Evolutionary conservation across 306 rosid species (phyloP).

Genomic region (Casuarina cunninghamiana): DNA sequence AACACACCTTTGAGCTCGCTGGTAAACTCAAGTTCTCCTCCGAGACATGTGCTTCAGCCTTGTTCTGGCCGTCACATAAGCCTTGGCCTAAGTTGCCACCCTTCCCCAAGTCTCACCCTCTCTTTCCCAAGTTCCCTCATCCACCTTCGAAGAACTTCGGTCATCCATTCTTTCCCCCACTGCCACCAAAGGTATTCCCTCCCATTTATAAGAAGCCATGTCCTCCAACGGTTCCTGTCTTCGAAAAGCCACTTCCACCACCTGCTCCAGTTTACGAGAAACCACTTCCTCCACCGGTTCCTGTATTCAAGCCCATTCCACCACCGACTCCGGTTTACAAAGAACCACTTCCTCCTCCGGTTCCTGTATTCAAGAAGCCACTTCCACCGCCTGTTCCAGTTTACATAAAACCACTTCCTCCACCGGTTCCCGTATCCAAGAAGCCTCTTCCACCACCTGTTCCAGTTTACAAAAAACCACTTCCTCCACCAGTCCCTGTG

Average conservation of each 20-base stretch:
- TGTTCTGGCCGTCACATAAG: slow-evolving; percentile 47
- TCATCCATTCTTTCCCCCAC: slow-evolving; percentile 42
- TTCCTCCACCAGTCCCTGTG: slow-evolving; percentile 6
- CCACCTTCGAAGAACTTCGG: slow-evolving; percentile 6
- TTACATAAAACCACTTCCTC: slow-evolving; percentile 33
- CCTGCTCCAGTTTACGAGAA: background rate
- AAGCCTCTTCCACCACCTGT: slow-evolving; percentile 38
- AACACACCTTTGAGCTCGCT: slow-evolving; percentile 47
- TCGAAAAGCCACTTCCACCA: slow-evolving; percentile 14
- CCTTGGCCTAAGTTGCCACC: slow-evolving; percentile 5
- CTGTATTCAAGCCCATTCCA: slow-evolving; percentile 2
- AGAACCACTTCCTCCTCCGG: slow-evolving; percentile 16
- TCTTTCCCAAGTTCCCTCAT: slow-evolving; percentile 1
- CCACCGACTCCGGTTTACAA: background rate
- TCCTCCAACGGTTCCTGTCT: slow-evolving; percentile 17
- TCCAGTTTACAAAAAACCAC: slow-evolving; percentile 19
- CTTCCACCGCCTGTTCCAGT: slow-evolving; percentile 13
- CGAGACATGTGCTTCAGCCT: slow-evolving; percentile 59
- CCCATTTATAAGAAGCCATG: slow-evolving; percentile 18
- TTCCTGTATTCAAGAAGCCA: background rate
- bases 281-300: slow-evolving; percentile 20
- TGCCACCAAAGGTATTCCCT: slow-evolving; percentile 35
- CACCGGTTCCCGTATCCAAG: slow-evolving; percentile 15
- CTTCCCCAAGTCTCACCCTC: slow-evolving; percentile 19
- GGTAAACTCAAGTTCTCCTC: slow-evolving; percentile 70